Base-by-base conservation (phyloP, 2,329 filamentous ascomycete genomes). In the Fusarium compactum region DNA sequence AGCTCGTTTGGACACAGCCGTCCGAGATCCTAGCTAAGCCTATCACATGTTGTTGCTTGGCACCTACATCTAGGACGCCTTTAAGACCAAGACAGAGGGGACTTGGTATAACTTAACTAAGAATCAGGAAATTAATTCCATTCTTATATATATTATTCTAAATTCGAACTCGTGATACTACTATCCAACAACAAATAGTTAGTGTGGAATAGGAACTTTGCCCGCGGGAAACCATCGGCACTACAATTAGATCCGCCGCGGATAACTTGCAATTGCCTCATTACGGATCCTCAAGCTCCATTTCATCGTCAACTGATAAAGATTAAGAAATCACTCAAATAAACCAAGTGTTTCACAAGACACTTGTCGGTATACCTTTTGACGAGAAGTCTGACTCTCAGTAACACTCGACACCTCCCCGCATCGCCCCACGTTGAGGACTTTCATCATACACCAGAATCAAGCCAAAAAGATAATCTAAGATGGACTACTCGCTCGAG, bases 401-500 rank as follows among this genome's bases (percentile, higher is more conserved):
- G 27, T 50, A 15, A 38, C 30, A 38, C 25, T 16, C 20, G 8
- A 32, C 12, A 44, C 44, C 47, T 54, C 30, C 44, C 63, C 62
- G 22, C 63, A 20, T 20, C 41, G 25, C 27, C 48, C 27, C 62
- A 27, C 55, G 55, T 66, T 55, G 44, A 29, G 45, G 40, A 51
- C 48, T 24, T 66, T 25, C 34, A 64, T 14, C 30, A 32, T 40
- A 32, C 50, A 50, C 9, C 25, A 53, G 9, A 25, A 29, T 6
- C 8, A 38, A 24, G 10, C 18, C 34, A n/a, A 38, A 10, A 38
- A 1, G 6, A 38, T 11, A 48, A 15, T 45, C 54, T 25, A 67
- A 12, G 18, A 77, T 77, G 76, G 76, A 77, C 34, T 62, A 71
- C 45, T 67, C 75, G 24, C 57, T 76, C 8, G 62, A 76, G 43